These are phyloP conservation scores for Pyrenula massariospora DNA, from an alignment of 495 filamentous ascomycete genomes.

Conservation along the genomic window DNA sequence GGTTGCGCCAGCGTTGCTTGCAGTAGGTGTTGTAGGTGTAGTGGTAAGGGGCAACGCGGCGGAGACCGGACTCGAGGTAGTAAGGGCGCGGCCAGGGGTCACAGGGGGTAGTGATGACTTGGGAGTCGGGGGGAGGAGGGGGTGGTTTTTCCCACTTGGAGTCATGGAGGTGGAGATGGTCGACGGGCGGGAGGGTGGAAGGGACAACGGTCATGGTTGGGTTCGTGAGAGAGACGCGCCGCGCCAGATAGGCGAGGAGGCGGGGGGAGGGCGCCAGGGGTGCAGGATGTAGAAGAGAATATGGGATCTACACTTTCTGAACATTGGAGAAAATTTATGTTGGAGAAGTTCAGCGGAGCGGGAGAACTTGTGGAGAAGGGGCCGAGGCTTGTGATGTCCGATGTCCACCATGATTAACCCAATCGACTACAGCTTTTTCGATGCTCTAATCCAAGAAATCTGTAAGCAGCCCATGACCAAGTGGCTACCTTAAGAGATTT, in stretches of 20 bases:
- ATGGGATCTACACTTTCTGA: not conserved
- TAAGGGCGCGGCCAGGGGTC: slow-evolving; percentile 63
- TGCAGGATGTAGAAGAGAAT: slow-evolving; percentile 1
- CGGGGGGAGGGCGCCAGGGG: slow-evolving; percentile 50
- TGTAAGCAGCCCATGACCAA: too few relatives aligned
- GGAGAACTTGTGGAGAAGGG: too few relatives aligned
- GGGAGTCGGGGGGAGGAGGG: slow-evolving; percentile 22
- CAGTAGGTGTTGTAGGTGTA: slow-evolving; percentile 91
- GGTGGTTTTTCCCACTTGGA: not conserved
- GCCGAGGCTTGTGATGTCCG: too few relatives aligned
- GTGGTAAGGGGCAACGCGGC: slow-evolving; percentile 78
- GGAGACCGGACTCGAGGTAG: slow-evolving; percentile 65
- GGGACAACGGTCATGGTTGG: slow-evolving; percentile 42
- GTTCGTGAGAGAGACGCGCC: slow-evolving; percentile 34
- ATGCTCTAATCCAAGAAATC: too few relatives aligned
- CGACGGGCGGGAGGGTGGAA: slow-evolving; percentile 17
- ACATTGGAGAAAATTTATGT: not conserved
- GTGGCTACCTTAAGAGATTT: too few relatives aligned
- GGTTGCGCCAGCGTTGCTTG: slow-evolving; percentile 79
- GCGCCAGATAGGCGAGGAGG: slow-evolving; percentile 44
- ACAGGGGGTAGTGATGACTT: slow-evolving; percentile 46
- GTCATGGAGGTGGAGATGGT: slow-evolving; percentile 16
- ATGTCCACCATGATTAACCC: too few relatives aligned
- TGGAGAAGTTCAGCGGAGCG: too few relatives aligned
- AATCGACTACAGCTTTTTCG: too few relatives aligned